phyloP scores from a whole-genome alignment of 2,329 filamentous ascomycete species.

The Trichoderma sp. region DNA sequence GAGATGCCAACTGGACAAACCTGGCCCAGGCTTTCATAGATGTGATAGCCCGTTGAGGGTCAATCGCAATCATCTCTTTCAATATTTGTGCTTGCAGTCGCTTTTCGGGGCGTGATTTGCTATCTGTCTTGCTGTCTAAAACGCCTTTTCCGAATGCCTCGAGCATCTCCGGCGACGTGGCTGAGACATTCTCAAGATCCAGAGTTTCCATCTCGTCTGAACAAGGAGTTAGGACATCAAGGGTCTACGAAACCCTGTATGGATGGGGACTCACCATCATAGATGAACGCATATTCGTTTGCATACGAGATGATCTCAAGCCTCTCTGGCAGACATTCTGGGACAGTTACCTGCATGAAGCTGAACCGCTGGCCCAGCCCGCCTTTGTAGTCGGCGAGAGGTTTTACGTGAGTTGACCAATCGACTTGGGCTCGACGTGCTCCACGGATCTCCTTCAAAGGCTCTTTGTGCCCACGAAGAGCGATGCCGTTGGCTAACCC shows the following conservation, averaged over 20 bases:
- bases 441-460: background rate
- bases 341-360: background rate
- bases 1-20: background rate
- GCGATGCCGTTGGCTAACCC: background rate
- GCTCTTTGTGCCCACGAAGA: background rate
- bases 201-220: background rate
- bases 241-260: too few species aligned
- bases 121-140: background rate
- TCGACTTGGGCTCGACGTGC: background rate
- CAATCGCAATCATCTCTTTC: background rate
- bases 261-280: background rate
- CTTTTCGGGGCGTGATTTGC: background rate
- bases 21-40: background rate
- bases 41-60: background rate
- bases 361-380: background rate
- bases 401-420: background rate
- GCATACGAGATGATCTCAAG: background rate
- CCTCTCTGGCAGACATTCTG: background rate
- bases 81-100: background rate
- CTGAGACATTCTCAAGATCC: background rate
- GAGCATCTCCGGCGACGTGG: background rate
- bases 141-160: background rate
- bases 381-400: background rate
- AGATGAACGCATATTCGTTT: background rate
- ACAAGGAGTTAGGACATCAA: background rate